phyloP scores from a whole-genome alignment of 2,329 filamentous ascomycete species.

The Fusarium sororula region DNA sequence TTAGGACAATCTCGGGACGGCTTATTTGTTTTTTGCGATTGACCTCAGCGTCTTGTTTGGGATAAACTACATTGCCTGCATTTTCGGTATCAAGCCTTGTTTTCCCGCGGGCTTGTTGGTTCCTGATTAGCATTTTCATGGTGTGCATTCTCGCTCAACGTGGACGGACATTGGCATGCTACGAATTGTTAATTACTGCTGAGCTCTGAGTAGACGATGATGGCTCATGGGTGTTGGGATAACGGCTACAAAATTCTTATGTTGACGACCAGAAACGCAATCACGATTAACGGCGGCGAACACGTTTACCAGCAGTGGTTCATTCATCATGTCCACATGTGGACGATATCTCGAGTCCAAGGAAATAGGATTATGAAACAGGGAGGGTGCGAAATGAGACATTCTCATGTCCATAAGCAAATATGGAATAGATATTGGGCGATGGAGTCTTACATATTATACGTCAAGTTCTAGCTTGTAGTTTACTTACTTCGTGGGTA shows the following conservation, averaged over 20 bases:
- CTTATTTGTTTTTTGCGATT: slow-evolving; percentile 24
- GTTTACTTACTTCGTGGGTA: neutral
- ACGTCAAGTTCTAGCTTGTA: slow-evolving; percentile 22
- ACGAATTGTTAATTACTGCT: neutral
- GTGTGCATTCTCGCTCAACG: neutral
- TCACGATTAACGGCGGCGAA: slow-evolving; percentile 18
- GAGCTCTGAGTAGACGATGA: neutral
- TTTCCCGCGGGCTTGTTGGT: neutral
- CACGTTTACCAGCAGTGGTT: neutral
- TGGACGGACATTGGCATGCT: neutral
- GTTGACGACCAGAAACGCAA: slow-evolving; percentile 31
- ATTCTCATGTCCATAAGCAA: slow-evolving; percentile 5
- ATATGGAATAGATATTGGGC: neutral
- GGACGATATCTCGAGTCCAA: neutral
- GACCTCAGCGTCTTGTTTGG: slow-evolving; percentile 2
- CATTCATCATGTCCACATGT: neutral
- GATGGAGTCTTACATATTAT: neutral
- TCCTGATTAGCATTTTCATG: neutral
- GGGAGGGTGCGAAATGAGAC: neutral
- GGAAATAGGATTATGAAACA: neutral
- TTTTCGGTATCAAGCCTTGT: neutral
- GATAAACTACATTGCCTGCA: neutral
- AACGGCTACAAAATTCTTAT: slow-evolving; percentile 1
- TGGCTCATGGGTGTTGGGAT: neutral
- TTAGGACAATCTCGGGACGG: slow-evolving; percentile 18